phyloP scores from a whole-genome alignment of 768 basidiomycete species.

The Lentinula sp. region DNA sequence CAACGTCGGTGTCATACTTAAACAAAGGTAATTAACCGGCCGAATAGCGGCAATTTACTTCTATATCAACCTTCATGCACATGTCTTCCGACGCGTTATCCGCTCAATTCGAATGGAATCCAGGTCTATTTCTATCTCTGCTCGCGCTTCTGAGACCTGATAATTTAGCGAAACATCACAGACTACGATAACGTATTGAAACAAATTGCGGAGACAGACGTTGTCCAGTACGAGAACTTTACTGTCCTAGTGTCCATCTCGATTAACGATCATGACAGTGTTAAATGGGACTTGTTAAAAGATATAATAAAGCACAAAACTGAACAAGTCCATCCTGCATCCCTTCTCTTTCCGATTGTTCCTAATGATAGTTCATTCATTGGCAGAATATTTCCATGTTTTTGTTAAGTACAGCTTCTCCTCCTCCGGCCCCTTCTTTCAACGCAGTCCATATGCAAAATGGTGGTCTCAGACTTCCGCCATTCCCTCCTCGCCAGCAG shows the following conservation, averaged over 20 bases:
- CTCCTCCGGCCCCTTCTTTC: conserved; percentile 32
- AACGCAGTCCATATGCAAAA: conserved; percentile 35
- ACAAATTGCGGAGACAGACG: conserved; percentile 59
- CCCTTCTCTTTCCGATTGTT: no score
- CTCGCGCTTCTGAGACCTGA: background rate
- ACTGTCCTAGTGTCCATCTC: conserved; percentile 29
- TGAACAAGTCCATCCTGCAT: conserved; percentile 41
- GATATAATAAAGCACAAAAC: conserved; percentile 71
- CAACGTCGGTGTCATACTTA: background rate
- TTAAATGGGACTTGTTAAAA: conserved; percentile 64
- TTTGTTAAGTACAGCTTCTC: conserved; percentile 32
- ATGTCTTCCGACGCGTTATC: conserved; percentile 1
- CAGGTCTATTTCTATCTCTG: background rate
- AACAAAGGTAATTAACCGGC: background rate
- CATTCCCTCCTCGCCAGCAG: conserved; percentile 59
- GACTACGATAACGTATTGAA: conserved; percentile 57
- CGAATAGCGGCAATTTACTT: background rate
- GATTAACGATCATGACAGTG: background rate
- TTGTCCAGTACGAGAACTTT: conserved; percentile 45
- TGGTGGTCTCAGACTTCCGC: conserved; percentile 66
- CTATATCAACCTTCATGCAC: background rate
- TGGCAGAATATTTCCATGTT: conserved; percentile 46
- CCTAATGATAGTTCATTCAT: no score
- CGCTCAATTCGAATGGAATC: conserved; percentile 1
- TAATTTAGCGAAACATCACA: conserved; percentile 18